Evolutionary conservation across 2,329 filamentous ascomycete species (phyloP).

Genomic region (Aspergillus puulaauensis): DNA sequence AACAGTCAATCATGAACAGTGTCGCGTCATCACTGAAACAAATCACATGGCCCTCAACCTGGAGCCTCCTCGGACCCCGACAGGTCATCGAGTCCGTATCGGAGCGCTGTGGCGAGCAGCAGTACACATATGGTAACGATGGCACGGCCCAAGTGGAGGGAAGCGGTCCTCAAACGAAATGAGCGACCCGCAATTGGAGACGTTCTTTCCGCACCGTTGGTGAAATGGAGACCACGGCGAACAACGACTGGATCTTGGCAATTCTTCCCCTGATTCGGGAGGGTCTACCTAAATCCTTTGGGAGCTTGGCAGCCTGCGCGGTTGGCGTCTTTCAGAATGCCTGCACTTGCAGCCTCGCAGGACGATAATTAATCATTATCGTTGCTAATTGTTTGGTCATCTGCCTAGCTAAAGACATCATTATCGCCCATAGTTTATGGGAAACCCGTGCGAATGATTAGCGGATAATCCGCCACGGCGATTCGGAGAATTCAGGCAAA

Average conservation of each 20-base stretch:
- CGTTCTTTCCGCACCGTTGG: conserved; percentile 24
- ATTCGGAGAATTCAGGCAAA: not conserved
- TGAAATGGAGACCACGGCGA: conserved; percentile 4
- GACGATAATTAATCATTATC: not conserved
- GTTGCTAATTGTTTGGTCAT: not conserved
- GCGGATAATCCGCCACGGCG: not conserved
- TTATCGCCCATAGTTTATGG: not conserved
- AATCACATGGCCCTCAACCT: conserved; percentile 9
- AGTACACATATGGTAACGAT: conserved; percentile 17
- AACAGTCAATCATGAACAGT: not conserved
- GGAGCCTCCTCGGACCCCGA: not conserved
- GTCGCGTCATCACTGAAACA: conserved; percentile 3
- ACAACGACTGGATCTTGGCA: conserved; percentile 6
- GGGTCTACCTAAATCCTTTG: conserved; percentile 9
- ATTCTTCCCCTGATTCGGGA: conserved; percentile 12
- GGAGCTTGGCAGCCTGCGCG: conserved; percentile 7
- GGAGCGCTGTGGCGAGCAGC: conserved; percentile 3
- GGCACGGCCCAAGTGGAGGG: conserved; percentile 19
- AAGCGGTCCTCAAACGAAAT: conserved; percentile 18
- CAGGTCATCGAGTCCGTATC: not conserved
- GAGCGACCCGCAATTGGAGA: conserved; percentile 21
- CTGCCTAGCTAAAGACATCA: not conserved
- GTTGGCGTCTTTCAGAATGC: not conserved
- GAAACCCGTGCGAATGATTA: not conserved
- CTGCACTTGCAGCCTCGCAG: not conserved